Evolutionary conservation across 768 basidiomycete species (phyloP), one percentile per base, ranked within the genome.

Genomic region (Paxillus ammoniavirescens): DNA sequence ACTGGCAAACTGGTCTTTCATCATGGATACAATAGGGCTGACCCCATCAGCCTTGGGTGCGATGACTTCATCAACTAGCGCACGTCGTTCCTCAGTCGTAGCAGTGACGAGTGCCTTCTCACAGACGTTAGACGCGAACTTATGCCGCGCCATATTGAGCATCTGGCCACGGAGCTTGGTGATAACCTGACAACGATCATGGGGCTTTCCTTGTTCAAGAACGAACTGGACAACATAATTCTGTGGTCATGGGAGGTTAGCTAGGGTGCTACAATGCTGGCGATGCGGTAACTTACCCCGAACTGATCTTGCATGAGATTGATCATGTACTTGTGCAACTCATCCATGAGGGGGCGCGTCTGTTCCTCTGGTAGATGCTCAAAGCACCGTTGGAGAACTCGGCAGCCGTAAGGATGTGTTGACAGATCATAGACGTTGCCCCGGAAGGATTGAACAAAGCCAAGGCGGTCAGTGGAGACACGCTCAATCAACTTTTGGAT

Each of bases 141-240:
- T 96, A 68, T 93, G 92, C 49, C 85, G 82, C 1, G 92, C 82
- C 79, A 95, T 83, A 56, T 77, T 75, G 41, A 94, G 68, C 68
- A 98, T 80, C 62, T 91, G 86, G 3, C 91, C 91, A 8, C 78
- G 82, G 47, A 98, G 77, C 59, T 83, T 82, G 13, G 75, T 70
- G 51, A 93, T 77, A 36, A 97, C 80, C 51, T 79, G 72, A 3
- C 77, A 74, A 48, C 81, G 82, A 65, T 98, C 95, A 12, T 83
- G 77, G 1, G 77, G 76, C 52, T 77, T 77, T 5, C 94, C 93
- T 60, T 88, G 80, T 65, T 93, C 89, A 31, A 98, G 80, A 52
- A 98, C 81, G 66, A 91, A 96, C 69, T 98, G 96, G 45, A 97
- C 83, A 33, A 98, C 96, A 71, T 97, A 98, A 66, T 96, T 93